Evolutionary conservation across 2,329 filamentous ascomycete genomes (phyloP).

Genomic region (Onygena corvina): DNA sequence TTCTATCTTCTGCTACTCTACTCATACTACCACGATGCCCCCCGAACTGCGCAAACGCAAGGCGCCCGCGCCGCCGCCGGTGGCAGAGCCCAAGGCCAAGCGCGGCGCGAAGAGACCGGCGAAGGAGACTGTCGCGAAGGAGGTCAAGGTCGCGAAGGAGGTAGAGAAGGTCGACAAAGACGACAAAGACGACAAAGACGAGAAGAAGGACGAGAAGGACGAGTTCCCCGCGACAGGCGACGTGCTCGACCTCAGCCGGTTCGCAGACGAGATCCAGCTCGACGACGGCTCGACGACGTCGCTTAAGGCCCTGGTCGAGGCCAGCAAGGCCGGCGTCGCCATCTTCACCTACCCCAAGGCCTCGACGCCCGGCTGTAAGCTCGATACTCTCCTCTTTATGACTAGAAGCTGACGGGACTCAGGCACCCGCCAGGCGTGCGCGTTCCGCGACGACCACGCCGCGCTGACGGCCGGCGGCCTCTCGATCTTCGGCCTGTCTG

Average conservation of each 20-base stretch:
- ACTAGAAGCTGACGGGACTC: slow-evolving; percentile 1
- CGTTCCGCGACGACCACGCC: slow-evolving; percentile 78
- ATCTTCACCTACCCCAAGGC: slow-evolving; percentile 94
- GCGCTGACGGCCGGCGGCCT: slow-evolving; percentile 66
- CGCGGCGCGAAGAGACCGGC: slow-evolving; percentile 23
- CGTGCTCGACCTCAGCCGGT: slow-evolving; percentile 42
- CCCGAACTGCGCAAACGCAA: slow-evolving; percentile 54
- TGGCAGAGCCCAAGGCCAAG: slow-evolving; percentile 35
- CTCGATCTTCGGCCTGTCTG: slow-evolving; percentile 78
- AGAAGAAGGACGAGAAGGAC: slow-evolving; percentile 15
- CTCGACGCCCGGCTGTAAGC: slow-evolving; percentile 84
- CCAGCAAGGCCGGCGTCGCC: slow-evolving; percentile 75
- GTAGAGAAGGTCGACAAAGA: slow-evolving; percentile 14
- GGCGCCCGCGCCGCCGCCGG: slow-evolving; percentile 37
- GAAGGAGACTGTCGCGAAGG: slow-evolving; percentile 16
- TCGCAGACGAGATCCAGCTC: slow-evolving; percentile 63
- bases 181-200: background rate
- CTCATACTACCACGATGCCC: slow-evolving; percentile 9
- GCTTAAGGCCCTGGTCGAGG: slow-evolving; percentile 65
- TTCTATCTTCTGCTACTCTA: background rate
- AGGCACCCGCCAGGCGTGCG: slow-evolving; percentile 88
- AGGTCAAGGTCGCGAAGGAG: slow-evolving; percentile 19
- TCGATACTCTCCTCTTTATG: slow-evolving; percentile 7
- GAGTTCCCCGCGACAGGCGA: slow-evolving; percentile 29
- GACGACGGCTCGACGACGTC: slow-evolving; percentile 72